A percentile compares a stretch with the other conserved stretches of the same genome.
These are phyloP conservation scores for Pelargonium citronellum DNA, from an alignment of 441 rosid genomes.

Conservation along the genomic window DNA sequence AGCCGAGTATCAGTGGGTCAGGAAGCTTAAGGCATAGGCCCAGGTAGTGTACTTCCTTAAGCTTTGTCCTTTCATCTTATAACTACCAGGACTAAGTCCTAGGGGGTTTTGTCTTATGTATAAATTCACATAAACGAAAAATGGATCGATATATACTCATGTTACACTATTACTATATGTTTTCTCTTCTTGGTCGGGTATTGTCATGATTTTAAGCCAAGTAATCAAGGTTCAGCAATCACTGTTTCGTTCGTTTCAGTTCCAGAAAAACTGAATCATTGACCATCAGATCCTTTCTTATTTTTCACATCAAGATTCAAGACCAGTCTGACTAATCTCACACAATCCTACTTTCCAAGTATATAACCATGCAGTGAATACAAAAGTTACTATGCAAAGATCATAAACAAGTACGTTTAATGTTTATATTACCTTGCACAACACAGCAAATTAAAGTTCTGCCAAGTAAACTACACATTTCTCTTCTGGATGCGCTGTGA, in stretches of 20 bases:
- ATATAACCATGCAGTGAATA: too few relatives aligned
- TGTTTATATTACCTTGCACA: too few relatives aligned
- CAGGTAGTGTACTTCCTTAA: not conserved
- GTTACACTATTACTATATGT: not conserved
- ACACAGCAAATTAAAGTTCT: not conserved
- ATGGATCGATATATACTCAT: not conserved
- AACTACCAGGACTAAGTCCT: not conserved
- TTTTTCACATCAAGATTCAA: too few relatives aligned
- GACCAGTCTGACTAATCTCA: too few relatives aligned
- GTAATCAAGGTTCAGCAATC: too few relatives aligned
- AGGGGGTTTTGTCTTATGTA: not conserved
- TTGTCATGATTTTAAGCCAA: too few relatives aligned
- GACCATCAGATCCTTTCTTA: too few relatives aligned
- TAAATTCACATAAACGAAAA: not conserved
- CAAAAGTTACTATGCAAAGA: too few relatives aligned
- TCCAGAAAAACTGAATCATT: too few relatives aligned
- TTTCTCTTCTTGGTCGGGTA: not conserved
- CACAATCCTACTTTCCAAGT: too few relatives aligned
- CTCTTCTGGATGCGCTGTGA: not conserved
- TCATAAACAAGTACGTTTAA: too few relatives aligned
- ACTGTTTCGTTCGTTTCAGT: too few relatives aligned
- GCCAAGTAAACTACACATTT: not conserved
- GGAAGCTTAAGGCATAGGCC: not conserved
- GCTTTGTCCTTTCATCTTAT: not conserved
- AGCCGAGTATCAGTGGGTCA: slow-evolving; percentile 6